Conservation (phyloP, 306 rosid genomes). For the Cotoneaster glaucophyllus region DNA sequence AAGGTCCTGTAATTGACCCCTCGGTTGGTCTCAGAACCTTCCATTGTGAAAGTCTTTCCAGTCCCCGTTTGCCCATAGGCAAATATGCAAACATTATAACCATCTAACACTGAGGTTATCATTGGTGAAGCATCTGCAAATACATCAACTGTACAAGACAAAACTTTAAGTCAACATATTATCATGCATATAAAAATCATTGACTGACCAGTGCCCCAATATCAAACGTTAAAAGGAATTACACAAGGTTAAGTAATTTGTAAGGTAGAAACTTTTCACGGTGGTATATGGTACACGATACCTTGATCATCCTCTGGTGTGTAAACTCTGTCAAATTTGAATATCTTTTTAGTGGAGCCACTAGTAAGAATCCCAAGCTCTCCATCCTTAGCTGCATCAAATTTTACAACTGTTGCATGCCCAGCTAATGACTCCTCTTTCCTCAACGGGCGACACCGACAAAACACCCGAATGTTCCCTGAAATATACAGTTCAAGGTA, state of each 20-base stretch:
- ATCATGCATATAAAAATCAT: not conserved
- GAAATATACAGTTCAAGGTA: not conserved
- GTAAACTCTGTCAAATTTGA: constrained; percentile 22
- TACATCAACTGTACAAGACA: constrained; percentile 36
- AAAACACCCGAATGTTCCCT: constrained; percentile 68
- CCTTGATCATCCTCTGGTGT: constrained; percentile 26
- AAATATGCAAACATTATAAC: constrained; percentile 58
- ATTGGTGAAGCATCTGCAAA: constrained; percentile 48
- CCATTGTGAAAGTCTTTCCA: constrained; percentile 74
- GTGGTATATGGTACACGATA: not conserved
- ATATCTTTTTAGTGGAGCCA: constrained; percentile 12
- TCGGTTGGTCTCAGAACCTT: constrained; percentile 8
- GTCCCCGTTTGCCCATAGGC: constrained; percentile 75
- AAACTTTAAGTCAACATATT: not conserved
- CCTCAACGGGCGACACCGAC: constrained; percentile 51
- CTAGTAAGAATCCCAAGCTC: constrained; percentile 12
- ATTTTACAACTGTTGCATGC: constrained; percentile 10
- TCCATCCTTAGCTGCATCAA: constrained; percentile 23
- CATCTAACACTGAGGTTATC: constrained; percentile 53
- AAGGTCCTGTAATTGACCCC: constrained; percentile 18
- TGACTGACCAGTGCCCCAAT: not conserved
- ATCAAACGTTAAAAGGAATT: not conserved
- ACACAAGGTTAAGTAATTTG: not conserved
- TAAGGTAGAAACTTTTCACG: not conserved
- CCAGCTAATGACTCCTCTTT: constrained; percentile 21